These are phyloP conservation scores for Dictyostelium discoideum DNA, from an alignment of 78 protist genomes.

Conservation along the genomic window DNA sequence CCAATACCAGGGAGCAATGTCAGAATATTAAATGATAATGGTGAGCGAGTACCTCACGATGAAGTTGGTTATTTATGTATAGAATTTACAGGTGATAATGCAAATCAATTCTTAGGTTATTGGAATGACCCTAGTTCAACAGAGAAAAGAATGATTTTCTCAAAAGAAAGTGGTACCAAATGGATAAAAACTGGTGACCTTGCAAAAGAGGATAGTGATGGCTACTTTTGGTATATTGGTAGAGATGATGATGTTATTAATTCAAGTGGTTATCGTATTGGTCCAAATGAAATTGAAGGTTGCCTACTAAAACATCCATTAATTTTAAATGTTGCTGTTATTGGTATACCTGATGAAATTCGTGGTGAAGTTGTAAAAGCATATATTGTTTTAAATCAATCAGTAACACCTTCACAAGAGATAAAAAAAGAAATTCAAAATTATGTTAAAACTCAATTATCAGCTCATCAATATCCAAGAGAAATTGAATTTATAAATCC, in stretches of 20 bases:
- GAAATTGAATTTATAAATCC: constrained; percentile 31
- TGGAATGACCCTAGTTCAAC: constrained; percentile 41
- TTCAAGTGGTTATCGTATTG: constrained; percentile 46
- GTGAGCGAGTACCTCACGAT: not conserved
- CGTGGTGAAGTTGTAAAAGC: constrained; percentile 63
- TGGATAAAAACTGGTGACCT: constrained; percentile 61
- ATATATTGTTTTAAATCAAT: constrained; percentile 39
- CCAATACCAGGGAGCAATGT: constrained; percentile 50
- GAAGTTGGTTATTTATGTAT: constrained; percentile 14
- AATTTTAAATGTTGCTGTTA: constrained; percentile 22
- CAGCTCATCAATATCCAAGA: constrained; percentile 67
- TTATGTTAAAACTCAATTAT: constrained; percentile 23
- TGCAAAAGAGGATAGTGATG: constrained; percentile 24
- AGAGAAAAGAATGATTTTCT: not conserved
- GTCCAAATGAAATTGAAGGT: constrained; percentile 53
- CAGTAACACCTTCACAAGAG: not conserved
- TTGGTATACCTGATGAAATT: constrained; percentile 56
- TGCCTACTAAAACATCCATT: constrained; percentile 5
- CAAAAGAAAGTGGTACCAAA: not conserved
- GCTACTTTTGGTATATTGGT: constrained; percentile 30
- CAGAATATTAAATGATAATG: not conserved
- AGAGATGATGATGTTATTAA: constrained; percentile 69
- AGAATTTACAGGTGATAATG: not conserved
- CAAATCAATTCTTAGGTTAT: constrained; percentile 27
- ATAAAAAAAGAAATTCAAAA: constrained; percentile 35